Evolutionary conservation across 2,329 filamentous ascomycete genomes (phyloP).

Genomic region (Zalaria sp.): DNA sequence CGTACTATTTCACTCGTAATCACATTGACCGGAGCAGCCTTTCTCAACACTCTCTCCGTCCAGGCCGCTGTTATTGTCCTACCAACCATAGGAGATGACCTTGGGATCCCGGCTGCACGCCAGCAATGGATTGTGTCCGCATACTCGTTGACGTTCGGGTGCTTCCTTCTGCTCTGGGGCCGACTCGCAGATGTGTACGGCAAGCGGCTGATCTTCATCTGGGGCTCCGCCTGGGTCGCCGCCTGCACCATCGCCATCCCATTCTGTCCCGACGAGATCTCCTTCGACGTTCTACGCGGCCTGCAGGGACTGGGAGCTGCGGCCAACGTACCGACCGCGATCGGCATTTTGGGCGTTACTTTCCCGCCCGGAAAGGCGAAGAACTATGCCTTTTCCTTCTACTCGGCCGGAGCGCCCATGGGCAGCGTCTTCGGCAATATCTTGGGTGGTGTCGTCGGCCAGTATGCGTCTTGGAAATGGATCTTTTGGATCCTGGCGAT

Average conservation of each 20-base stretch:
- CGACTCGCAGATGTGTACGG: slow-evolving; percentile 54
- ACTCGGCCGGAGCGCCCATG: slow-evolving; percentile 48
- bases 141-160: slow-evolving; percentile 52
- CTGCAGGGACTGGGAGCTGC: slow-evolving; percentile 55
- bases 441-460: slow-evolving; percentile 46
- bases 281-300: slow-evolving; percentile 51
- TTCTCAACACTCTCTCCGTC: slow-evolving; percentile 15
- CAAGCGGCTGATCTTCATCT: slow-evolving; percentile 50
- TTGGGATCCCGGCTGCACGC: slow-evolving; percentile 16
- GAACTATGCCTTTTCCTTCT: slow-evolving; percentile 55
- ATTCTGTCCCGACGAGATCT: slow-evolving; percentile 52
- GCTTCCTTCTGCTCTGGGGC: slow-evolving; percentile 54
- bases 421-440: slow-evolving; percentile 53
- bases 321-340: slow-evolving; percentile 55
- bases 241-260: slow-evolving; percentile 45
- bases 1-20: slow-evolving; percentile 15
- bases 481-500: slow-evolving; percentile 53
- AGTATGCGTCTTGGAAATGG: slow-evolving; percentile 52
- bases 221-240: slow-evolving; percentile 50
- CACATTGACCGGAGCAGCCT: slow-evolving; percentile 16
- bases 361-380: slow-evolving; percentile 55
- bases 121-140: slow-evolving; percentile 49
- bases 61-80: slow-evolving; percentile 21
- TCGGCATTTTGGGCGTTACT: slow-evolving; percentile 54
- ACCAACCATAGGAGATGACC: slow-evolving; percentile 16